These are phyloP conservation scores for Xylaria flabelliformis DNA, from an alignment of 495 filamentous ascomycete genomes.

Conservation along the genomic window DNA sequence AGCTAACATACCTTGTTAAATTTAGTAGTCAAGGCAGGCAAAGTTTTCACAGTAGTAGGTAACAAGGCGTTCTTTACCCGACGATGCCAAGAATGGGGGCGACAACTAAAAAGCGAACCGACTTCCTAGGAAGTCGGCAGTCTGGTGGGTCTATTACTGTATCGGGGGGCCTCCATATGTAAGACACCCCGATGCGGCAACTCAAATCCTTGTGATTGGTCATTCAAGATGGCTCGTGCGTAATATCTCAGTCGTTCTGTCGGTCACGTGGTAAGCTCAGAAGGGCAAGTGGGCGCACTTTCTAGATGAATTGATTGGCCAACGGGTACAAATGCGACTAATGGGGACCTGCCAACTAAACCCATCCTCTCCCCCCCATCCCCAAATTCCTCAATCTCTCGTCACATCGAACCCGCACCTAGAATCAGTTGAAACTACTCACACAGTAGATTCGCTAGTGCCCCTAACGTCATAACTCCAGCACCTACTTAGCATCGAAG, in stretches of 20 bases:
- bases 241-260: background rate
- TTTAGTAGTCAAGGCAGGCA: background rate
- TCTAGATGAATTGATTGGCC: slow-evolving; percentile 9
- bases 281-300: background rate
- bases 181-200: background rate
- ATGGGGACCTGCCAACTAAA: background rate
- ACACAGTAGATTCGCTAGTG: background rate
- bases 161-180: background rate
- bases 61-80: background rate
- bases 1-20: background rate
- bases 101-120: background rate
- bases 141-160: too few species aligned
- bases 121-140: too few species aligned
- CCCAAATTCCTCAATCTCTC: slow-evolving; percentile 1
- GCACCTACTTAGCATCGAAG: background rate
- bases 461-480: background rate
- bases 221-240: background rate
- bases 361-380: background rate
- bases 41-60: background rate
- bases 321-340: background rate
- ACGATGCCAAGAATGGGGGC: background rate
- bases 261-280: slow-evolving; percentile 9
- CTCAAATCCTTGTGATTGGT: background rate
- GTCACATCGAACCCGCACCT: background rate
- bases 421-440: background rate